Conservation (phyloP, 306 rosid species). For the Ormosia emarginata region DNA sequence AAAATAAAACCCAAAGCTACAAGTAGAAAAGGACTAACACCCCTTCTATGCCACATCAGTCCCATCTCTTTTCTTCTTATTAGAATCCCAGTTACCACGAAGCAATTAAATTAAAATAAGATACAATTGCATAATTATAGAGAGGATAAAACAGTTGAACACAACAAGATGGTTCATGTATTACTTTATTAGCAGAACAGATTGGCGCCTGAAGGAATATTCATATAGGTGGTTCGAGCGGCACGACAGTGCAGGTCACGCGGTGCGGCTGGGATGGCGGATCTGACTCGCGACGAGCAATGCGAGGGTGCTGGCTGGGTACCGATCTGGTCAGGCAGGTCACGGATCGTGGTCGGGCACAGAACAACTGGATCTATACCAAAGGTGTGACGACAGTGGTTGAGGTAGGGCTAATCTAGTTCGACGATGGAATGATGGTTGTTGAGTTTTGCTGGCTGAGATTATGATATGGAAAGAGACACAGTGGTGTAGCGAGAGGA, state of each 20-base stretch:
- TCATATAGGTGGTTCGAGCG: background rate
- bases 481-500: too few species aligned
- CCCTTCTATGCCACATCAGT: background rate
- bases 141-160: background rate
- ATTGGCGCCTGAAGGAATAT: background rate
- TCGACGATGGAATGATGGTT: too few species aligned
- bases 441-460: too few species aligned
- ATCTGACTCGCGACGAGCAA: too few species aligned
- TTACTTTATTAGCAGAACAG: background rate
- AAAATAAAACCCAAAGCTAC: conserved; percentile 31
- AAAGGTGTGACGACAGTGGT: too few species aligned
- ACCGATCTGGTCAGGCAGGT: too few species aligned
- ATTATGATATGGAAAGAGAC: too few species aligned
- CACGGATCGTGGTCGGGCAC: too few species aligned
- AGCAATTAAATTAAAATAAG: background rate
- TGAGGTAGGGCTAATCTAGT: too few species aligned
- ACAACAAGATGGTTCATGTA: background rate
- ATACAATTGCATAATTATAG: background rate
- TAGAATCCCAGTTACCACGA: background rate
- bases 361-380: too few species aligned
- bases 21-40: background rate
- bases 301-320: too few species aligned
- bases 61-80: background rate
- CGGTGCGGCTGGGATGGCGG: background rate
- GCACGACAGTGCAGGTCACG: too few species aligned